Conservation (phyloP, 495 filamentous ascomycete genomes). For the Patellaria atrata region DNA sequence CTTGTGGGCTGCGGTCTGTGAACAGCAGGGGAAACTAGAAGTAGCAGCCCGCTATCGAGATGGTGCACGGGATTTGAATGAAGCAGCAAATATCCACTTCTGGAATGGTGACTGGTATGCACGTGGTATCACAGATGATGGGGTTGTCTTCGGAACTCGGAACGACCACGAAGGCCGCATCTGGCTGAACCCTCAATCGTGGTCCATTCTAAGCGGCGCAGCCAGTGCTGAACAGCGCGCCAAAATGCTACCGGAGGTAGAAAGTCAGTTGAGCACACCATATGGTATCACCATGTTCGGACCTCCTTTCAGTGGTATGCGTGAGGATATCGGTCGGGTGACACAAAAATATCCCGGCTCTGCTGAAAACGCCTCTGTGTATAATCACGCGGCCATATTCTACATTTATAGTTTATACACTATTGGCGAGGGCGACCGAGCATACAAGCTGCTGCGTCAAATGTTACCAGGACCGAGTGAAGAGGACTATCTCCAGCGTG, state of each 20-base stretch:
- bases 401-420: constrained; percentile 38
- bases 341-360: constrained; percentile 42
- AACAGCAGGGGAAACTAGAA: constrained; percentile 29
- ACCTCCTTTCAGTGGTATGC: constrained; percentile 38
- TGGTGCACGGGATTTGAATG: constrained; percentile 34
- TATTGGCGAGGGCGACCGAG: constrained; percentile 35
- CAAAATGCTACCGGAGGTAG: constrained; percentile 35
- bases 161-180: constrained; percentile 38
- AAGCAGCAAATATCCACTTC: constrained; percentile 35
- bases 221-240: constrained; percentile 30
- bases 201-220: constrained; percentile 38
- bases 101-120: constrained; percentile 44
- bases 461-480: constrained; percentile 38
- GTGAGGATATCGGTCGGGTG: constrained; percentile 43
- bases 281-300: constrained; percentile 41
- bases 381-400: constrained; percentile 42
- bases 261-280: constrained; percentile 36
- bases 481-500: constrained; percentile 37
- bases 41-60: constrained; percentile 31
- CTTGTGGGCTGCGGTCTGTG: constrained; percentile 37
- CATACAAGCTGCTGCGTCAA: constrained; percentile 35
- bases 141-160: constrained; percentile 36
- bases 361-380: constrained; percentile 42
- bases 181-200: constrained; percentile 43
- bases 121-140: constrained; percentile 42